Evolutionary conservation across 2,329 filamentous ascomycete genomes (phyloP).

Genomic region (Colletotrichum noveboracense): DNA sequence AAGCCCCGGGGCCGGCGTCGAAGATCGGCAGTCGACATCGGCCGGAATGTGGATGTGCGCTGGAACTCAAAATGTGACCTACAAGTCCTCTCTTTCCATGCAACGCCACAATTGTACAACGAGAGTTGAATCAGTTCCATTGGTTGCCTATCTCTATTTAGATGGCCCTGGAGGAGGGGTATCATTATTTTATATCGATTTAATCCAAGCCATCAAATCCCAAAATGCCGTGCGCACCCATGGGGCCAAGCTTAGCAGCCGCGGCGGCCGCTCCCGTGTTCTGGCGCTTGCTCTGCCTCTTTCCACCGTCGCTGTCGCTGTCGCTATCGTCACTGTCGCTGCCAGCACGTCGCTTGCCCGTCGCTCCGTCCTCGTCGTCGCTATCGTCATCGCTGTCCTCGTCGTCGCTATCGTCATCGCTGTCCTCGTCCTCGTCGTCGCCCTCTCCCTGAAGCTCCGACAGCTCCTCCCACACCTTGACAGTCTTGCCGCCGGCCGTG

Average conservation of each 20-base stretch:
- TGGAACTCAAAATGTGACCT: background rate
- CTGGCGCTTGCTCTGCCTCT: slow-evolving; percentile 49
- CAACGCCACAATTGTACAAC: background rate
- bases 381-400: slow-evolving; percentile 47
- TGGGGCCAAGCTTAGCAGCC: slow-evolving; percentile 51
- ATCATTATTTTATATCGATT: slow-evolving; percentile 20
- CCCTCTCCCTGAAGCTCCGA: slow-evolving; percentile 59
- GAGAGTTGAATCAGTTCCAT: slow-evolving; percentile 1
- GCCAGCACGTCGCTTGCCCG: slow-evolving; percentile 51
- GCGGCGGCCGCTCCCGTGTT: slow-evolving; percentile 44
- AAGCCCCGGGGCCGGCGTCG: background rate
- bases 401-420: slow-evolving; percentile 45
- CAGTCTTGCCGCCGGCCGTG: slow-evolving; percentile 81
- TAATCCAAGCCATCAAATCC: slow-evolving; percentile 54
- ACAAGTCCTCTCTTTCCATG: background rate
- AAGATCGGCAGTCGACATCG: background rate
- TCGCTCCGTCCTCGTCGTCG: slow-evolving; percentile 47
- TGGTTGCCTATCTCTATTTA: background rate
- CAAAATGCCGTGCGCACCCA: slow-evolving; percentile 57
- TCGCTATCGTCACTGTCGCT: slow-evolving; percentile 51
- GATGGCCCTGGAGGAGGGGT: slow-evolving; percentile 14
- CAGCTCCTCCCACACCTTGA: slow-evolving; percentile 94
- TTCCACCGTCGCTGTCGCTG: slow-evolving; percentile 50
- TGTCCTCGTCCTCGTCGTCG: slow-evolving; percentile 51
- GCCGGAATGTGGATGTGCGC: background rate